Evolutionary conservation across 2,329 filamentous ascomycete genomes (phyloP), one percentile per base, ranked within the genome.

Genomic region (Cladosporium sp.): DNA sequence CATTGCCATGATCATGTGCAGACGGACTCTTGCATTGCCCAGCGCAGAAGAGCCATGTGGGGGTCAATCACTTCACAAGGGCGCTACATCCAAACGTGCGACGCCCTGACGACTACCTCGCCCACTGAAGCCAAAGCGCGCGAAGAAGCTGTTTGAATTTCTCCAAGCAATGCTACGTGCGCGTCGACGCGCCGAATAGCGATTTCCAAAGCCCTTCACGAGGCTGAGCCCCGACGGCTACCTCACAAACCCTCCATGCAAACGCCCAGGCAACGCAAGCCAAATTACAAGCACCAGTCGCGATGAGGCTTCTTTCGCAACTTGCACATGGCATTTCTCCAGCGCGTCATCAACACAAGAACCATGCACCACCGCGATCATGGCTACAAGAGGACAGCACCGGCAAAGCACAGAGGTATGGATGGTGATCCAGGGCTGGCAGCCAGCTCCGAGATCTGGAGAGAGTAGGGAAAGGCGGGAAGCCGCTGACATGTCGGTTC

Each of bases 31-130:
- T 47, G 41, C 41, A 47, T 47, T 47, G n/a, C n/a, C n/a, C n/a
- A 44, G 8, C 41, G 18, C 41, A 21, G 8, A 44, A 18, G 3
- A n/a, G 18, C 41, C 41, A 47, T 7, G 41, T 18, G 14, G 41
- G 21, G 70, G 69, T 44, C 67, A 72, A 38, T 69, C 75, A 14
- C 71, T 76, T 24, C 15, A 69, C 72, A 47, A 72, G 69, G 12
- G 67, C 69, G 12, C 63, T 64, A 34, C 51, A 52, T 8, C n/a
- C 41, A 21, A 49, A 34, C 36, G 18, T n/a, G 52, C 32, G 8
- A 49, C 60, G 58, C 57, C 65, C 64, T 34, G 54, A 11, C 44
- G 14, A 52, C 34, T 15, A 34, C 28, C 8, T 28, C 24, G 24
- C 38, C 41, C 15, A 18, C 26, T 38, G 14, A 44, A 15, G 26